These are phyloP conservation scores for Parsonsia alboflavescens DNA, from an alignment of 257 asterid species.

Conservation along the genomic window DNA sequence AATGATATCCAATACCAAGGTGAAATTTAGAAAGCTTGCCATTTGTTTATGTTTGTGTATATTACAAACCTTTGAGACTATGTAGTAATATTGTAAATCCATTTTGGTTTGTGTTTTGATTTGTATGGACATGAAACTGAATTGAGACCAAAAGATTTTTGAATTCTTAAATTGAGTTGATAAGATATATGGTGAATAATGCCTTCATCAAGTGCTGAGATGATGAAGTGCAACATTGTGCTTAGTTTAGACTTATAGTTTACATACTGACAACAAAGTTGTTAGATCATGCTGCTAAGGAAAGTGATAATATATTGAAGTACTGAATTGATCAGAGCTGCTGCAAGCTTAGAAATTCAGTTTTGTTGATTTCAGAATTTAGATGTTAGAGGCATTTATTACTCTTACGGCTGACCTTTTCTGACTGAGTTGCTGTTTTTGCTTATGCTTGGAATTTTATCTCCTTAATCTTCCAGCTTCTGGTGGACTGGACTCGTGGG, in stretches of 20 bases:
- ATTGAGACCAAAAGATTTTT: background rate
- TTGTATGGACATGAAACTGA: background rate
- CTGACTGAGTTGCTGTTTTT: background rate
- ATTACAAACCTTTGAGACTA: background rate
- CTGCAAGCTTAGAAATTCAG: background rate
- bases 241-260: background rate
- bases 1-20: slow-evolving; percentile 76
- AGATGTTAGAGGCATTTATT: background rate
- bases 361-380: background rate
- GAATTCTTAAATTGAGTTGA: background rate
- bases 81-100: background rate
- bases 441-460: background rate
- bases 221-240: background rate
- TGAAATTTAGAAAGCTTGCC: slow-evolving; percentile 22
- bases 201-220: background rate
- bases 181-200: background rate
- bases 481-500: slow-evolving; percentile 92
- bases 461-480: slow-evolving; percentile 47
- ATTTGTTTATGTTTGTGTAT: slow-evolving; percentile 11
- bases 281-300: background rate
- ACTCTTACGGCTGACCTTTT: background rate
- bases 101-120: background rate
- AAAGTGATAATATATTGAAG: background rate
- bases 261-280: background rate
- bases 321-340: background rate